Conservation (phyloP, 2,329 filamentous ascomycete species). For the Beauveria asiatica region DNA sequence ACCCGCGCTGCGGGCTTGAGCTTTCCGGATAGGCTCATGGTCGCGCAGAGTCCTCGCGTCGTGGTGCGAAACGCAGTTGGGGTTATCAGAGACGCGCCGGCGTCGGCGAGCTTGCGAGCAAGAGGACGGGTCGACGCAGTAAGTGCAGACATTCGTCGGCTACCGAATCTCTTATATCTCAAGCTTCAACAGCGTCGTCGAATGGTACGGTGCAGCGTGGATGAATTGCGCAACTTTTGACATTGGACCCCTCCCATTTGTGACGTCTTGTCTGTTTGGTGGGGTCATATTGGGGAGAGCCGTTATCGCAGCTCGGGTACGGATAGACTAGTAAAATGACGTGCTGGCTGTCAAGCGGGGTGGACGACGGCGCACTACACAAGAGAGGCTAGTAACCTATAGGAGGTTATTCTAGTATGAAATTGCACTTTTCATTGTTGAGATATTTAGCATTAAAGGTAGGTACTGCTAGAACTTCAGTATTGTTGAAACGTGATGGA, state of each 20-base stretch:
- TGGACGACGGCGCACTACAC: too few species aligned
- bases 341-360: not conserved
- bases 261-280: not conserved
- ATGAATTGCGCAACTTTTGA: not conserved
- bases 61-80: not conserved
- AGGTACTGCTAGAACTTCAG: too few species aligned
- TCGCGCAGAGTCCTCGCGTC: constrained; percentile 19
- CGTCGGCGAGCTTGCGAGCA: not conserved
- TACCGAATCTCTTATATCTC: too few species aligned
- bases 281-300: not conserved
- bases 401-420: too few species aligned
- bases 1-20: constrained; percentile 43
- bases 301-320: constrained; percentile 1
- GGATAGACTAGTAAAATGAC: not conserved
- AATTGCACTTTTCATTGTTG: too few species aligned
- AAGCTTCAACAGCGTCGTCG: not conserved
- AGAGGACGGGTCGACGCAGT: not conserved
- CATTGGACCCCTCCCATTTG: not conserved
- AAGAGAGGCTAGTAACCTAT: too few species aligned
- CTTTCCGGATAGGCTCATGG: constrained; percentile 36
- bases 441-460: too few species aligned
- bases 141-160: not conserved
- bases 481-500: too few species aligned
- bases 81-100: not conserved
- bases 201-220: not conserved